Evolutionary conservation across 176 grass and related monocot species (phyloP).

Genomic region (Musa troglodytarum): DNA sequence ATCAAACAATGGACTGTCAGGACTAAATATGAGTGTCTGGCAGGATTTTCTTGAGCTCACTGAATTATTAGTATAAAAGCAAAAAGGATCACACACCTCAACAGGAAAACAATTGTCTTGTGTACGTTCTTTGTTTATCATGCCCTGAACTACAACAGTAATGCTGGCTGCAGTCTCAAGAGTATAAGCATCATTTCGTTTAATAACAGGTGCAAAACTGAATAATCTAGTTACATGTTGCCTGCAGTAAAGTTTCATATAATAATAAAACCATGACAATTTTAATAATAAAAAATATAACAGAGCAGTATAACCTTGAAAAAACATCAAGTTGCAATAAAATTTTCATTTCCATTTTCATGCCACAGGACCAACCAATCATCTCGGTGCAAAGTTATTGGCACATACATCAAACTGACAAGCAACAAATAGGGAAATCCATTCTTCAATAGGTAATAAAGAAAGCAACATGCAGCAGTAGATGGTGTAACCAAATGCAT

Average conservation of each 20-base stretch:
- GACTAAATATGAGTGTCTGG: too few species aligned
- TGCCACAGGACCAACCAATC: background rate
- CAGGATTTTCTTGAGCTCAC: too few species aligned
- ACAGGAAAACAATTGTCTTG: constrained; percentile 16
- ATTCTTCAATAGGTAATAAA: too few species aligned
- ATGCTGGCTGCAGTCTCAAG: constrained; percentile 25
- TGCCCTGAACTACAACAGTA: constrained; percentile 26
- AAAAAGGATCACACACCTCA: constrained; percentile 3
- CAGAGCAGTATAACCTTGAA: too few species aligned
- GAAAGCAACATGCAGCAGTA: background rate
- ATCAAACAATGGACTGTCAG: too few species aligned
- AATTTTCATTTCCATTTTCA: background rate
- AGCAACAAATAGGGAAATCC: too few species aligned
- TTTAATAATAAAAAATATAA: background rate
- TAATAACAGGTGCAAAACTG: constrained; percentile 23
- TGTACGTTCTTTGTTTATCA: constrained; percentile 11
- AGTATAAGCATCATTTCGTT: constrained; percentile 21
- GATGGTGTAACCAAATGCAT: background rate
- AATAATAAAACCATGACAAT: background rate
- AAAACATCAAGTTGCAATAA: background rate
- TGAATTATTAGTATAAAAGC: background rate
- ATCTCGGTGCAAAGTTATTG: too few species aligned
- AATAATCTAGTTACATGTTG: constrained; percentile 16
- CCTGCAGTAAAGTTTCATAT: constrained; percentile 1
- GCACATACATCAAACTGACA: too few species aligned